phyloP scores from a whole-genome alignment of 176 grass and related monocot genomes.

The Avena insularis region DNA sequence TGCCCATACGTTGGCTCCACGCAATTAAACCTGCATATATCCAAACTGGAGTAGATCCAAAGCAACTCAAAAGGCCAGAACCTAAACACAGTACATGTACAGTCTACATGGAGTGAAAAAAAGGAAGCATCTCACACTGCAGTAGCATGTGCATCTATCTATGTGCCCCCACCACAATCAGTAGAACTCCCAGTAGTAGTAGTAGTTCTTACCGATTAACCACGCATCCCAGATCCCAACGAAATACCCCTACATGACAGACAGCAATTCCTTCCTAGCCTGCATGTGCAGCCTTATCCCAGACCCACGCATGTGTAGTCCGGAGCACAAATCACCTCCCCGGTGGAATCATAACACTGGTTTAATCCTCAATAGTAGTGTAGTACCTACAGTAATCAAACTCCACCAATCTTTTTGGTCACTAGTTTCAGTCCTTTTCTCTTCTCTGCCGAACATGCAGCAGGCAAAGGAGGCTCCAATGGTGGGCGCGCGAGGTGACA shows the following conservation, averaged over 20 bases:
- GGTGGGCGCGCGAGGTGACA: background rate
- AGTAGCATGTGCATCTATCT: conserved; percentile 14
- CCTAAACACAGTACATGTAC: background rate
- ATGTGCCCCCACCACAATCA: background rate
- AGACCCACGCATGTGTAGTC: conserved; percentile 15
- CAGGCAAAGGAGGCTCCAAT: conserved; percentile 23
- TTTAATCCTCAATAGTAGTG: background rate
- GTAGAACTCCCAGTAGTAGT: background rate
- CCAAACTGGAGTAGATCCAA: conserved; percentile 17
- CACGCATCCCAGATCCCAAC: conserved; percentile 45
- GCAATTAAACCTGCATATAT: background rate
- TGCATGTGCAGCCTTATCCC: background rate
- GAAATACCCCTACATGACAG: background rate
- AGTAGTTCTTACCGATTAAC: conserved; percentile 2
- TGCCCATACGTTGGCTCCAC: background rate
- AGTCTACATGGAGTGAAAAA: background rate
- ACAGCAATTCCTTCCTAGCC: no score
- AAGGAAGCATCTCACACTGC: conserved; percentile 2
- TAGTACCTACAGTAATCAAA: conserved; percentile 5
- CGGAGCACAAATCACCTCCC: background rate
- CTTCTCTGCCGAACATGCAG: background rate
- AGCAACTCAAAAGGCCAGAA: background rate
- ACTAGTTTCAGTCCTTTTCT: background rate
- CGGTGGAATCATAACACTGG: background rate
- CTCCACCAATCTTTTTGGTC: background rate